phyloP scores from a whole-genome alignment of 2,329 filamentous ascomycete species.

The Metarhizium rileyi region DNA sequence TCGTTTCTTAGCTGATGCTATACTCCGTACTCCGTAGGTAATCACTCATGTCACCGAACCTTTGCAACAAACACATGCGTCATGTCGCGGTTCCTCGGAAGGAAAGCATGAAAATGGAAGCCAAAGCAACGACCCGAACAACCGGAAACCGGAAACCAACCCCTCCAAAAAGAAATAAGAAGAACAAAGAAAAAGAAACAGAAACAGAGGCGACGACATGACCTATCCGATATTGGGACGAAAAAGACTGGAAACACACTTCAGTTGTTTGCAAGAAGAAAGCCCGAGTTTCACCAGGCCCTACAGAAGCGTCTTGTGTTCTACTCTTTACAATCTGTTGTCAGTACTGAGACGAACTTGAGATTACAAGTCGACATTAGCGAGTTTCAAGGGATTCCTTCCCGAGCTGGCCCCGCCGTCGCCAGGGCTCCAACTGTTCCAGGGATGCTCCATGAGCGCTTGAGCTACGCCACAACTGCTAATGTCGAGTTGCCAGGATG shows the following conservation, averaged over 20 bases:
- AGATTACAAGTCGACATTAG: conserved; percentile 39
- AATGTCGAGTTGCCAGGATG: not conserved
- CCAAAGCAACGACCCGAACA: too few relatives aligned
- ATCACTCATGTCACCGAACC: too few relatives aligned
- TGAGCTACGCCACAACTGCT: conserved; percentile 1
- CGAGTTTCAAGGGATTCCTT: conserved; percentile 41
- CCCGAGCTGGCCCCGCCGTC: conserved; percentile 12
- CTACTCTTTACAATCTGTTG: conserved; percentile 5
- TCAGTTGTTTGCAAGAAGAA: conserved; percentile 10
- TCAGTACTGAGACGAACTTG: conserved; percentile 36
- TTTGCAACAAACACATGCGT: too few relatives aligned
- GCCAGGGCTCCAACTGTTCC: not conserved
- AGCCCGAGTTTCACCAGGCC: conserved; percentile 6
- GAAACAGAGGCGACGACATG: too few relatives aligned
- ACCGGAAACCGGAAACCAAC: too few relatives aligned
- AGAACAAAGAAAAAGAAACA: not conserved
- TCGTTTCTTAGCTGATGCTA: not conserved
- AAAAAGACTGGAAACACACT: conserved; percentile 7
- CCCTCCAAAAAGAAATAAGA: too few relatives aligned
- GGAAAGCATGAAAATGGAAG: too few relatives aligned
- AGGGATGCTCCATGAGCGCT: not conserved
- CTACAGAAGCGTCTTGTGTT: not conserved
- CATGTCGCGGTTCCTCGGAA: too few relatives aligned
- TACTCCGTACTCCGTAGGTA: too few relatives aligned
- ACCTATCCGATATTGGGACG: conserved; percentile 1